Evolutionary conservation across 2,329 filamentous ascomycete species (phyloP).

Genomic region (Fusarium newnesense): DNA sequence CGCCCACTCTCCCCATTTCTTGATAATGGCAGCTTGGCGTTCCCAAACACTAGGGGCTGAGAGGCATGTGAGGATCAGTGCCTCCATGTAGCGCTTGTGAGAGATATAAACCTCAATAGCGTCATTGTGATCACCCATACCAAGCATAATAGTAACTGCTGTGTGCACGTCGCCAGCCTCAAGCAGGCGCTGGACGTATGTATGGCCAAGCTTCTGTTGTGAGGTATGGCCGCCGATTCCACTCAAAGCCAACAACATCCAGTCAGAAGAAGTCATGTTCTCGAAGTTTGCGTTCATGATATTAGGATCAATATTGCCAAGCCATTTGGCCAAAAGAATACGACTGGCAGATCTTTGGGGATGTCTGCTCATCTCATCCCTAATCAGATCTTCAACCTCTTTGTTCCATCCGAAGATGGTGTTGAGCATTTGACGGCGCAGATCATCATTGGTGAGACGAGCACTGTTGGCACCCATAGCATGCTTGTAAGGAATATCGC

Average conservation of each 20-base stretch:
- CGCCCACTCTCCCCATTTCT: slow-evolving; percentile 95
- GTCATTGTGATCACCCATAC: slow-evolving; percentile 91
- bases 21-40: slow-evolving; percentile 84
- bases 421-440: slow-evolving; percentile 89
- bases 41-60: slow-evolving; percentile 90
- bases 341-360: slow-evolving; percentile 77
- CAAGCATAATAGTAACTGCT: slow-evolving; percentile 90
- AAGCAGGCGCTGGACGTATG: slow-evolving; percentile 89
- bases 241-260: slow-evolving; percentile 94
- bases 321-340: slow-evolving; percentile 90
- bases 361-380: slow-evolving; percentile 84
- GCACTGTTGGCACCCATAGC: slow-evolving; percentile 67
- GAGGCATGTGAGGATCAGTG: slow-evolving; percentile 86
- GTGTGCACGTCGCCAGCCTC: slow-evolving; percentile 92
- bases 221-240: slow-evolving; percentile 81
- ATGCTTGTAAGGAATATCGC: slow-evolving; percentile 83
- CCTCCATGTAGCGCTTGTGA: slow-evolving; percentile 91
- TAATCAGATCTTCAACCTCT: slow-evolving; percentile 82
- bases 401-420: slow-evolving; percentile 96
- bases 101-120: slow-evolving; percentile 97
- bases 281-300: slow-evolving; percentile 83
- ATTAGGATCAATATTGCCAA: slow-evolving; percentile 85
- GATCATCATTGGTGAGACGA: slow-evolving; percentile 78
- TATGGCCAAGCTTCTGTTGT: slow-evolving; percentile 89
- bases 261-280: slow-evolving; percentile 92